Conservation (phyloP, 2,329 filamentous ascomycete species). For the Peltaster fructicola region DNA sequence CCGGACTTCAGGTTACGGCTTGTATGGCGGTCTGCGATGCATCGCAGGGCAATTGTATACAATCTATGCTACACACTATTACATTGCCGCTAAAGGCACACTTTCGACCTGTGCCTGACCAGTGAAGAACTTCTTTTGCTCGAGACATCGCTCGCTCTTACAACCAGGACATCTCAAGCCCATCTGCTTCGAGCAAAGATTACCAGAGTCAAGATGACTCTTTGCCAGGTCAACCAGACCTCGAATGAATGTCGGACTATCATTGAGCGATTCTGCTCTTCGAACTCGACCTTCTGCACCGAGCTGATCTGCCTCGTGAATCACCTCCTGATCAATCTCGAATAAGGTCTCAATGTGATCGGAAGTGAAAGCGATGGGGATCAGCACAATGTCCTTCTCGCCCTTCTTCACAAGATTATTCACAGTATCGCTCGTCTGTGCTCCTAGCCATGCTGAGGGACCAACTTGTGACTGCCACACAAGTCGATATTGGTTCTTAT, state of each 20-base stretch:
- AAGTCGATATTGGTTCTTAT: slow-evolving; percentile 78
- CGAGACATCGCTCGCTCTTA: slow-evolving; percentile 70
- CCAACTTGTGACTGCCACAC: slow-evolving; percentile 98
- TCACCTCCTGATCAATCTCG: slow-evolving; percentile 85
- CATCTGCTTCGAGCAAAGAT: slow-evolving; percentile 70
- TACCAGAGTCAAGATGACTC: slow-evolving; percentile 53
- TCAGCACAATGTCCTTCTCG: slow-evolving; percentile 75
- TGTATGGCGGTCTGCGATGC: too few species aligned
- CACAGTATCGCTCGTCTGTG: slow-evolving; percentile 79
- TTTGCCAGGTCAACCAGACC: slow-evolving; percentile 78
- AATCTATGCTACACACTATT: too few species aligned
- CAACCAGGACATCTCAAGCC: slow-evolving; percentile 81
- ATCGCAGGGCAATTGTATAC: too few species aligned
- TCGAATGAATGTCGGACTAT: slow-evolving; percentile 74
- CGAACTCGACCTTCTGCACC: slow-evolving; percentile 53
- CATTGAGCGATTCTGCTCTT: slow-evolving; percentile 82
- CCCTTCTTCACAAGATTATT: slow-evolving; percentile 79
- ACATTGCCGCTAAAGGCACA: too few species aligned
- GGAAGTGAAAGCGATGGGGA: slow-evolving; percentile 95
- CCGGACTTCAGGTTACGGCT: too few species aligned
- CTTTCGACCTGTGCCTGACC: too few species aligned
- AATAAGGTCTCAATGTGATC: slow-evolving; percentile 92
- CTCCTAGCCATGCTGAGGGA: slow-evolving; percentile 84
- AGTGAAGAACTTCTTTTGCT: slow-evolving; percentile 51
- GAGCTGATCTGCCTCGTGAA: slow-evolving; percentile 61